Evolutionary conservation across 495 filamentous ascomycete genomes (phyloP).

Genomic region (Lasiosphaeria miniovina): DNA sequence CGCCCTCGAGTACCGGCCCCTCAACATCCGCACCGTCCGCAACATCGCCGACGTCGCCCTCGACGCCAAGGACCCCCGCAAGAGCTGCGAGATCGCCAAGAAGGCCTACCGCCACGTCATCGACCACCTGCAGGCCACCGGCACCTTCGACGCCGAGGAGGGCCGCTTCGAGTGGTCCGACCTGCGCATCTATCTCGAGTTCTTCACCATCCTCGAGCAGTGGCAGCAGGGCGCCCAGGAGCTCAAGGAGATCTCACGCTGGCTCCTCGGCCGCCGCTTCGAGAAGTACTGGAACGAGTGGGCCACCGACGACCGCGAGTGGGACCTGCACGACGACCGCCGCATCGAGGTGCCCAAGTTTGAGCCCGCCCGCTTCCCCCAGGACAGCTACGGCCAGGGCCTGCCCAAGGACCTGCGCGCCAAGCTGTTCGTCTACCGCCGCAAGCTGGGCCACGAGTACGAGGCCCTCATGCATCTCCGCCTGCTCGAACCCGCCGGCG

Average conservation of each 20-base stretch:
- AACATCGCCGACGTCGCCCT: constrained; percentile 64
- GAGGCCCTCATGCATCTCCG: constrained; percentile 61
- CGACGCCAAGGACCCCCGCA: constrained; percentile 48
- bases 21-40: constrained; percentile 59
- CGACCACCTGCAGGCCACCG: constrained; percentile 40
- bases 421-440: constrained; percentile 77
- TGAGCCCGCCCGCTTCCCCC: constrained; percentile 52
- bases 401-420: constrained; percentile 82
- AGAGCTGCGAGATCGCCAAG: constrained; percentile 50
- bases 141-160: constrained; percentile 41
- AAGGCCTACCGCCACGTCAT: constrained; percentile 62
- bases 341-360: constrained; percentile 56
- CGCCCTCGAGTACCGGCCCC: constrained; percentile 56
- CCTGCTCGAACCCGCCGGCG: constrained; percentile 60
- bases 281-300: constrained; percentile 81
- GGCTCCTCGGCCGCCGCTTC: constrained; percentile 71
- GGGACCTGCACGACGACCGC: constrained; percentile 72
- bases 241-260: constrained; percentile 69
- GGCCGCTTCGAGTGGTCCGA: constrained; percentile 75
- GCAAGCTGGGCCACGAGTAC: constrained; percentile 63
- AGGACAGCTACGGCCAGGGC: constrained; percentile 64
- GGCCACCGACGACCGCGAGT: constrained; percentile 82
- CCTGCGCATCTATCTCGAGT: constrained; percentile 76
- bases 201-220: constrained; percentile 61
- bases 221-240: constrained; percentile 62